Evolutionary conservation across 2,329 filamentous ascomycete genomes (phyloP), one percentile per base, ranked within the genome.

Genomic region (Clonostachys chloroleuca): DNA sequence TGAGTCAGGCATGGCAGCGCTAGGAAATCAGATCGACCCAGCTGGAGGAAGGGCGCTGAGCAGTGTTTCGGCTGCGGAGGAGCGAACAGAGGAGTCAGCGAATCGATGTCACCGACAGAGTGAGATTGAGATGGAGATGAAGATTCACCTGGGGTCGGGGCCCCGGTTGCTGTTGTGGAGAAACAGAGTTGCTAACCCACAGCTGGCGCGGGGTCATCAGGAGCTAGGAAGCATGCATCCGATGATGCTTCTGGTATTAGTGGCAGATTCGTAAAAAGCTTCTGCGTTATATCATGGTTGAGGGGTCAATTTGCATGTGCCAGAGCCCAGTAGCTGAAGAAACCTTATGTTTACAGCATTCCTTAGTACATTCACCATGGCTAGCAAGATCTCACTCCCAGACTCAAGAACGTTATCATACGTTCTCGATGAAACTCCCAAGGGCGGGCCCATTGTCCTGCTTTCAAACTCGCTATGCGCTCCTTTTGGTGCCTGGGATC

Each of bases 391-490:
- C 33, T 56, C 52, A 5, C 59, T 65, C 3, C 54, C 56, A 1
- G 59, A 61, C 44, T 59, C 56, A 8, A 52, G 63, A 17, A 47
- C 51, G 3, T 44, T 66, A 34, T 54, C 59, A 17, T 68, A 68
- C 35, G 41, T 52, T 4, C 44, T 68, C 16, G 60, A 64, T 40
- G 44, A 51, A 2, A 44, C 53, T 12, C 56, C 54, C 4, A 35
- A 54, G 12, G 48, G 56, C 10, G 55, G 54, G 12, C 62, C 64
- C 13, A 45, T 67, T 20, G 54, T 73, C 14, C 48, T 73, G 2
- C 55, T 74, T 5, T 61, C 68, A 35, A 72, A 70, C 48, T 62
- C 70, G 0, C 60, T 74, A n/a, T 58, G 60, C 46, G 58, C 67
- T 10, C 61, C 67, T 10, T 57, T 64, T 35, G 47, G 52, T 4